Conservation (phyloP, 306 rosid genomes). For the Bauhinia variegata region DNA sequence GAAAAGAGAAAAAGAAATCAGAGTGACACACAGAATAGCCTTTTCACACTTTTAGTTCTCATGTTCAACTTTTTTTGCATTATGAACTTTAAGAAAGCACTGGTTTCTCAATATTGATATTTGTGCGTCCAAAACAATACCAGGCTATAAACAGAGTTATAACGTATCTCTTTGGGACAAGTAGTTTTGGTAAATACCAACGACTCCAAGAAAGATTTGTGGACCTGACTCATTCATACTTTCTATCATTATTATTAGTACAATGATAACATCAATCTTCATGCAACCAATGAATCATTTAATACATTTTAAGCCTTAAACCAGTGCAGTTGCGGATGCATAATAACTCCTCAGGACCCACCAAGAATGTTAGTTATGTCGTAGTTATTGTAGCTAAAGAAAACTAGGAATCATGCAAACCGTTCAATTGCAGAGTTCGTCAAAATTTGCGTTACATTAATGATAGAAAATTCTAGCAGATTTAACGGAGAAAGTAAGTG, state of each 20-base stretch:
- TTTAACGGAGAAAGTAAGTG: conserved; percentile 1
- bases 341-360: too few relatives aligned
- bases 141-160: too few relatives aligned
- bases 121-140: too few relatives aligned
- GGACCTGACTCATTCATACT: conserved; percentile 23
- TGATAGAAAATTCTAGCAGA: too few relatives aligned
- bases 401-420: background rate
- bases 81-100: conserved; percentile 1
- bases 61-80: conserved; percentile 3
- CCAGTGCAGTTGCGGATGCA: background rate
- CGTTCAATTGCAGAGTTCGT: background rate
- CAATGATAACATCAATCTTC: background rate
- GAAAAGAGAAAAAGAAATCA: conserved; percentile 28
- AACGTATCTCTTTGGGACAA: conserved; percentile 25
- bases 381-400: background rate
- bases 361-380: background rate
- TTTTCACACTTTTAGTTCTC: conserved; percentile 12
- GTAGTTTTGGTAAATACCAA: conserved; percentile 12
- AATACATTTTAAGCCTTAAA: conserved; percentile 27
- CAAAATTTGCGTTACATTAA: background rate
- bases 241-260: conserved; percentile 15
- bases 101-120: too few relatives aligned
- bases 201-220: conserved; percentile 26
- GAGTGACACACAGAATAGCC: conserved; percentile 20
- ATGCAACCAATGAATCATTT: conserved; percentile 35